A percentile compares a stretch with the other conserved stretches of the same genome.
Conservation (phyloP, 371 early-diverging fungal species). For the Chytridium lagenaria region DNA sequence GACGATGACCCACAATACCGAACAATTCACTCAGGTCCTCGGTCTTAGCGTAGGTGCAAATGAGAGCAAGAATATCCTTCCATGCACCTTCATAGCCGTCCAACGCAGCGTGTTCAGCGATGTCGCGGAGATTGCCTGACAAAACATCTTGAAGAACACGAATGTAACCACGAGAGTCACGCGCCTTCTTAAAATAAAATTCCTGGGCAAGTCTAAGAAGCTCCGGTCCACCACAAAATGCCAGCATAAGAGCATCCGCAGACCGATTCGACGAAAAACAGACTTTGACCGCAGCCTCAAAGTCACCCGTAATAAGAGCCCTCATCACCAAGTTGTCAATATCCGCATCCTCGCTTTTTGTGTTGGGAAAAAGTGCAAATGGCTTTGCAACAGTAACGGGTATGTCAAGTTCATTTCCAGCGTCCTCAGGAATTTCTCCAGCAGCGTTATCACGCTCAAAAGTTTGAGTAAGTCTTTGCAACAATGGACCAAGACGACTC, state of each 20-base stretch:
- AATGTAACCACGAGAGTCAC: conserved; percentile 71
- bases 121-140: conserved; percentile 78
- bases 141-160: conserved; percentile 84
- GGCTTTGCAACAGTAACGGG: conserved; percentile 47
- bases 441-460: conserved; percentile 10
- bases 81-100: conserved; percentile 71
- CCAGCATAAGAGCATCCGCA: conserved; percentile 92
- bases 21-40: conserved; percentile 53
- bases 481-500: conserved; percentile 38
- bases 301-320: conserved; percentile 87
- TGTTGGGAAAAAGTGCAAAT: conserved; percentile 65
- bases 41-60: conserved; percentile 87
- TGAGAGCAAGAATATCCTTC: conserved; percentile 87
- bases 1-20: conserved; percentile 44
- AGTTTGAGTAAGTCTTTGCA: conserved; percentile 45
- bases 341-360: conserved; percentile 58
- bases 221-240: conserved; percentile 86
- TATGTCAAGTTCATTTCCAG: conserved; percentile 21
- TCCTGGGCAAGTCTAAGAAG: conserved; percentile 79
- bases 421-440: conserved; percentile 16
- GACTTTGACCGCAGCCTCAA: conserved; percentile 84
- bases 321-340: conserved; percentile 82
- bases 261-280: conserved; percentile 82
- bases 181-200: conserved; percentile 81
- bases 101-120: conserved; percentile 78